A percentile compares a stretch with the other conserved stretches of the same genome.
These are phyloP conservation scores for Neurospora sp. DNA, from an alignment of 495 filamentous ascomycete genomes.

Conservation along the genomic window DNA sequence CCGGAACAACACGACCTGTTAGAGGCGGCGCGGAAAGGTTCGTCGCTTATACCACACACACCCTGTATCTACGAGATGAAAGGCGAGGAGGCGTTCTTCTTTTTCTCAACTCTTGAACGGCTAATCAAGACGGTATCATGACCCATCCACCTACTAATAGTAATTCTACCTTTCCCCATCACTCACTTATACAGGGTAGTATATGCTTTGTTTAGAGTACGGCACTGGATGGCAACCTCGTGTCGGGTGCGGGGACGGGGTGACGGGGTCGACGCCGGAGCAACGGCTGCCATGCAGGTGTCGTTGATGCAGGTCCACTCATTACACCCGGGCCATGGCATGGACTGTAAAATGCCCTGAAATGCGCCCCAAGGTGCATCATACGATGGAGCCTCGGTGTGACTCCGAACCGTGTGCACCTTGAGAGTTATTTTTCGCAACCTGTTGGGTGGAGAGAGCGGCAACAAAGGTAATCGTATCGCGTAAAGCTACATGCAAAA, in stretches of 20 bases:
- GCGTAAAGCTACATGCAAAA: neutral
- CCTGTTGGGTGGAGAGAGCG: neutral
- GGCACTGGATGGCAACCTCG: neutral
- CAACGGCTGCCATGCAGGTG: neutral
- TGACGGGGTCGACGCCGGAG: conserved; percentile 7
- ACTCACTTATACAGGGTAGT: neutral
- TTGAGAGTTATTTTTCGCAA: neutral
- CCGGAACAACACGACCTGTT: conserved; percentile 1
- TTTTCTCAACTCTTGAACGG: conserved; percentile 16
- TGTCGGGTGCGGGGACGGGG: conserved; percentile 2
- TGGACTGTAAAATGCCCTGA: neutral
- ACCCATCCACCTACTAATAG: conserved; percentile 1
- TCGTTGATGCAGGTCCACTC: neutral
- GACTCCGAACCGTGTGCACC: neutral
- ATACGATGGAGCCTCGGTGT: neutral
- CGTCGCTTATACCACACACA: conserved; percentile 6
- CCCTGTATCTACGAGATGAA: conserved; percentile 32
- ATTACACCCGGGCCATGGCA: neutral
- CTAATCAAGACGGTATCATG: conserved; percentile 28
- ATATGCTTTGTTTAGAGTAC: neutral
- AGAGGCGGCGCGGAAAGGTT: conserved; percentile 11
- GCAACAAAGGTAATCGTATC: neutral
- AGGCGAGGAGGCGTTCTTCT: conserved; percentile 15
- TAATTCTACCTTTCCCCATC: conserved; percentile 1
- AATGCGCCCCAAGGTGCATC: neutral